Evolutionary conservation across 805 yeast species (phyloP), one percentile per base, ranked within the genome.

Genomic region (Zygotorulaspora chibaensis): DNA sequence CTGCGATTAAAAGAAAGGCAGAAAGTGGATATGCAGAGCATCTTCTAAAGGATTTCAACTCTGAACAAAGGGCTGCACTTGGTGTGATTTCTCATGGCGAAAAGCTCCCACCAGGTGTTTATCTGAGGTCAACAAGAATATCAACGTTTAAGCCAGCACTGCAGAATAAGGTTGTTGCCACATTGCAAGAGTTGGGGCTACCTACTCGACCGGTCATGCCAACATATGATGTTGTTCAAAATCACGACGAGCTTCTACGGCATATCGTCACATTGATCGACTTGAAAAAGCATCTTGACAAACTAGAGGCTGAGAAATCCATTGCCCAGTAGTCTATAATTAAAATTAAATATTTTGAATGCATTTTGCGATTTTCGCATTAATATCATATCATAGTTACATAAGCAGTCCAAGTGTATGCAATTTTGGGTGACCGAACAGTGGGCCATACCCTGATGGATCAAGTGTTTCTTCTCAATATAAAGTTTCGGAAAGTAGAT

Each of bases 171-270:
- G 78, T 84, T 8, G 63, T 68, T 25, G 76, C 78, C 13, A 73
- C 81, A 9, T 66, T 91, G 48, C 84, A 83, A 46, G 99, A 93
- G 59, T 66, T 93, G 48, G 89, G 83, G 2, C 67, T 93, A 8
- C 84, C 96, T 0, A 68, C 81, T 3, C 83, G 84, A 53, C 98
- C 98, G 0, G 82, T 83, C 1, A 83, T 93, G 83, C 91, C 96
- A 3, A 86, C 98, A 0, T 79, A 83, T 29, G 80, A 74, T 42
- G 88, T 90, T 1, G 78, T 87, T 66, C 74, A 81, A 6, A 80
- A 79, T 57, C 89, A 84, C 59, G 97, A 91, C 56, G 80, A 79
- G 46, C 66, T 93, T 42, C 73, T 85, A 40, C 81, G 82, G 52
- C 71, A 82, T 0, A 85, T 87, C 26, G 81, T 80, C 10, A 76